phyloP scores from a whole-genome alignment of 768 basidiomycete genomes.

The Tephrocybe sp. region DNA sequence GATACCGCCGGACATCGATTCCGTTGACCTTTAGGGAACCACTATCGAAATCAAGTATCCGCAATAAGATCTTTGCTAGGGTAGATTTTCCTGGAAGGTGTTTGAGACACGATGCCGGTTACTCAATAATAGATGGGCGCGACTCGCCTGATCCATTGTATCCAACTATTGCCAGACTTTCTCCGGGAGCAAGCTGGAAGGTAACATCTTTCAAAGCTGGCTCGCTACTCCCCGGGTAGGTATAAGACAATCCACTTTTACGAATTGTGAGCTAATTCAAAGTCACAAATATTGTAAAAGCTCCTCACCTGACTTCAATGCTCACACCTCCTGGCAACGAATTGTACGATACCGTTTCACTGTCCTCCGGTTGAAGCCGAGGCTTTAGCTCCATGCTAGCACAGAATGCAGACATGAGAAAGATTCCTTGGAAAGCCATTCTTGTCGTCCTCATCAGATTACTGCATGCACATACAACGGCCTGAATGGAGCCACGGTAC shows the following conservation, averaged over 20 bases:
- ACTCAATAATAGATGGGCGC: neutral
- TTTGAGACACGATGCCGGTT: slow-evolving; percentile 7
- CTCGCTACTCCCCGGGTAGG: slow-evolving; percentile 72
- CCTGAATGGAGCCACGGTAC: slow-evolving; percentile 76
- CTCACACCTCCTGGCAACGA: slow-evolving; percentile 55
- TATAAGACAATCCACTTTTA: slow-evolving; percentile 53
- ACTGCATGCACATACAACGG: slow-evolving; percentile 63
- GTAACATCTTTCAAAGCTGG: slow-evolving; percentile 69
- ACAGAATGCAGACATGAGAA: slow-evolving; percentile 84
- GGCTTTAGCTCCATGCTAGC: slow-evolving; percentile 73
- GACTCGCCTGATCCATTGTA: slow-evolving; percentile 75
- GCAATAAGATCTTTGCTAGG: slow-evolving; percentile 75
- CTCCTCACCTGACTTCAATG: slow-evolving; percentile 63
- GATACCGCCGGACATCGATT: slow-evolving; percentile 60
- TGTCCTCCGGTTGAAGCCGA: slow-evolving; percentile 57
- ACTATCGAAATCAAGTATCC: slow-evolving; percentile 72
- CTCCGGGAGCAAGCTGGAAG: slow-evolving; percentile 69
- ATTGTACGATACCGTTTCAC: slow-evolving; percentile 48
- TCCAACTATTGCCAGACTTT: slow-evolving; percentile 82
- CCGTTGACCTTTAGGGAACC: slow-evolving; percentile 72
- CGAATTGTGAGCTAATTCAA: slow-evolving; percentile 9
- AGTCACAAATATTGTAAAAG: slow-evolving; percentile 5
- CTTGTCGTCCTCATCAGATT: slow-evolving; percentile 60
- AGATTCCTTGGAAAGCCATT: slow-evolving; percentile 82
- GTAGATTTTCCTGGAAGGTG: slow-evolving; percentile 73